Base-by-base conservation (phyloP, 306 rosid species). In the Arachis stenosperma region DNA sequence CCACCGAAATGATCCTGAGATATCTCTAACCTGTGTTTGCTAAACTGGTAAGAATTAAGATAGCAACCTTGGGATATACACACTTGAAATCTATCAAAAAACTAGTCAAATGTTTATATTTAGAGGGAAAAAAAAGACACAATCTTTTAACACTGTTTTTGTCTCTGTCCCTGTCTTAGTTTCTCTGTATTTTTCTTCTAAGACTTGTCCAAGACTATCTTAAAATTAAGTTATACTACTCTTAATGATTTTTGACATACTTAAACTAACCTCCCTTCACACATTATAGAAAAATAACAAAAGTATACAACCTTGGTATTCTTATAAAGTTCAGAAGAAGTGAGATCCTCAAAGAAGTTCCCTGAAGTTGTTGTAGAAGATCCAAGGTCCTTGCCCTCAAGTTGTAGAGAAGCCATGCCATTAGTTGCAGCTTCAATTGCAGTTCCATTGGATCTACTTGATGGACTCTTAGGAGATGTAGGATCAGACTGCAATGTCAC, bases 1-100 rank as follows among this genome's bases (percentile, higher is more conserved):
- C 96, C 98, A 92, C 5, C 98, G 96, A 72, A 92, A 92, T 33
- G 96, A 86, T 56, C 98, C 98, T 27, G 96, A 89, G 69, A 92
- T 92, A 73, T 92, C 98, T 61, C 78, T 84, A 64, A 92, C 97
- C 97, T 92, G 88, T 42, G 27, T 41, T 76, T 57, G 58, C 76
- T 44, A 59, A 46, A 22, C 27, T 22, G 27, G 27, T 22, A 22
- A 22, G 27, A 22, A 22, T 22, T 22, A 22, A 22, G 27, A 22
- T 1, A 22, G 27, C 27, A 22, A 22, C 27, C 27, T 22, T 22
- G 27, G 27, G 27, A 22, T 22, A 22, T 22, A 22, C 27, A 22
- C 27, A 22, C 27, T 22, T 22, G 27, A 22, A 22, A 22, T 22
- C 27, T 22, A 17, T 17, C 0, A 17, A 17, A 17, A 17, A 17